Evolutionary conservation across 768 basidiomycete species (phyloP), one percentile per base, ranked within the genome.

Genomic region (Clathrus columnatus): DNA sequence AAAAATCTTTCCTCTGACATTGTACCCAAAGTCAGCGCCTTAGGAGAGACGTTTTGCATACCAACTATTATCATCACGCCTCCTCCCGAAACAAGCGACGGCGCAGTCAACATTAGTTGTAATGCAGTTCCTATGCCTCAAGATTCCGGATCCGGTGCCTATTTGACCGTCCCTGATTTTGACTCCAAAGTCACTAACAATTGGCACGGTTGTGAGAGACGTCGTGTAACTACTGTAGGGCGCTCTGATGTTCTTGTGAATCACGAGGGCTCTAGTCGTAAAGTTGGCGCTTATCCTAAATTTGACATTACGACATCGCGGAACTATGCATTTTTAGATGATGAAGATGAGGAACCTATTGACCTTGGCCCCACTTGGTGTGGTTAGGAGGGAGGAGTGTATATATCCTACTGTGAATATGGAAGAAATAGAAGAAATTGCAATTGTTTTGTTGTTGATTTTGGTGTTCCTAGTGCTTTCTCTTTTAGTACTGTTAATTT

Each of bases 361-460:
- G 54, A 46, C 48, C 46, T 55, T 28, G 54, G 24, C 21, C 26
- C 26, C 18, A 55, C 54, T 5, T 55, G 54, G 54, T 36, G 43
- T 46, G 54, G 54, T 10, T 55, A 26, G 48, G 14, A 29, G 5
- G 49, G n/a, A 24, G 24, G 36, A 11, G 36, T n/a, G n/a, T n/a
- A n/a, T n/a, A n/a, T n/a, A n/a, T n/a, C n/a, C n/a, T n/a, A n/a
- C n/a, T n/a, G n/a, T n/a, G n/a, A n/a, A n/a, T n/a, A n/a, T n/a
- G n/a, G n/a, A n/a, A n/a, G n/a, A n/a, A n/a, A n/a, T n/a, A n/a
- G n/a, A n/a, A n/a, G n/a, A n/a, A n/a, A n/a, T n/a, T n/a, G n/a
- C n/a, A n/a, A n/a, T n/a, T n/a, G n/a, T n/a, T n/a, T n/a, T n/a
- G n/a, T n/a, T n/a, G n/a, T n/a, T n/a, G n/a, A n/a, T n/a, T n/a